phyloP scores from a whole-genome alignment of 306 rosid species.

The Bauhinia variegata region DNA sequence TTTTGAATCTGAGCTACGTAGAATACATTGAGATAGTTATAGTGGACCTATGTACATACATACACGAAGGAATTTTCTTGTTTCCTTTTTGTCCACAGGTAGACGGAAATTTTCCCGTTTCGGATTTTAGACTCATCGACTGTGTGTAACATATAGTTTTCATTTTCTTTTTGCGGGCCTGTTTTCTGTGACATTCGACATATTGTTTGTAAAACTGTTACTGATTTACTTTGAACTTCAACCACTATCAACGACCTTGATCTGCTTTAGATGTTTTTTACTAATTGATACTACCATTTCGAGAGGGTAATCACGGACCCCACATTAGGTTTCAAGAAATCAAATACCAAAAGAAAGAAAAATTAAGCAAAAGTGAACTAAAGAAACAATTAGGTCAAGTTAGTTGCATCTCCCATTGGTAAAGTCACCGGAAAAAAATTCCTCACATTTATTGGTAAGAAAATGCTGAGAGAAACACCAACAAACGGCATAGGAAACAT shows the following conservation, averaged over 20 bases:
- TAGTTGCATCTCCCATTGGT: slow-evolving; percentile 72
- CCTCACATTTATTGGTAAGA: slow-evolving; percentile 52
- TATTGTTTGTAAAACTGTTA: slow-evolving; percentile 2
- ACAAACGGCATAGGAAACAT: slow-evolving; percentile 34
- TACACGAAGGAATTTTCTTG: slow-evolving; percentile 30
- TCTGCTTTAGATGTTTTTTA: not conserved
- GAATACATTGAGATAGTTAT: slow-evolving; percentile 33
- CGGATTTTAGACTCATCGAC: slow-evolving; percentile 39
- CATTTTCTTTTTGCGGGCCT: not conserved
- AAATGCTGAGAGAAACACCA: slow-evolving; percentile 35
- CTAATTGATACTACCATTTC: no score
- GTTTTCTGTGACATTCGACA: slow-evolving; percentile 23
- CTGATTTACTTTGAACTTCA: slow-evolving; percentile 28
- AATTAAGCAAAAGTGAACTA: not conserved
- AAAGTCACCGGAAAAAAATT: slow-evolving; percentile 40
- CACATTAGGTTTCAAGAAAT: slow-evolving; percentile 15
- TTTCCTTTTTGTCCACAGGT: not conserved
- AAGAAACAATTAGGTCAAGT: slow-evolving; percentile 47
- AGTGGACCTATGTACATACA: slow-evolving; percentile 42
- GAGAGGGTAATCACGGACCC: no score
- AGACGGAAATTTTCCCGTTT: not conserved
- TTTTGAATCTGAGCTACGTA: slow-evolving; percentile 28
- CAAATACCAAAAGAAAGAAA: slow-evolving; percentile 23
- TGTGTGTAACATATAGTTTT: slow-evolving; percentile 2
- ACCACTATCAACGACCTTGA: not conserved